These are phyloP conservation scores for Crepidotus sp. DNA, from an alignment of 1,284 basidiomycete genomes.

Conservation along the genomic window DNA sequence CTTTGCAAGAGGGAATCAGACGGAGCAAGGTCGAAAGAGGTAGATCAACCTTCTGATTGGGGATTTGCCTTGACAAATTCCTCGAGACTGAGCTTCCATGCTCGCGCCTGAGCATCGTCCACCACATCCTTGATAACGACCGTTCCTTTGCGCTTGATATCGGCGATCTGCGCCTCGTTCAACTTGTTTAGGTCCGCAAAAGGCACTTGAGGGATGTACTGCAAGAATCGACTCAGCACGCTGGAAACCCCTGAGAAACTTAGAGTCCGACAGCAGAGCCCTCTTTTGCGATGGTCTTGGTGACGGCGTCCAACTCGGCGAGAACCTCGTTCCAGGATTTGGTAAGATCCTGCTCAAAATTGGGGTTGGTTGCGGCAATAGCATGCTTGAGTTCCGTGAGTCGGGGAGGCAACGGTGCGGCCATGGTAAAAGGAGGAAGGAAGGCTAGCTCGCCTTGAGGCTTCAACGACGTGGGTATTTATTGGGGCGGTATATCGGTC, in stretches of 20 bases:
- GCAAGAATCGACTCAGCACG: neutral
- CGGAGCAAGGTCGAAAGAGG: no score
- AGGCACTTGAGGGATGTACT: conserved; percentile 50
- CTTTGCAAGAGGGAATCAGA: conserved; percentile 24
- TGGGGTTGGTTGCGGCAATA: conserved; percentile 37
- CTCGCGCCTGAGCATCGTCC: conserved; percentile 41
- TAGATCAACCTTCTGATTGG: conserved; percentile 35
- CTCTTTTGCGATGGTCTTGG: conserved; percentile 35
- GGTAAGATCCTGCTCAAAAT: conserved; percentile 18
- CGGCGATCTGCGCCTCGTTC: conserved; percentile 39
- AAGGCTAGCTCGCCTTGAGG: neutral
- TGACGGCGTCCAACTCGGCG: conserved; percentile 35
- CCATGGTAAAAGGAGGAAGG: neutral
- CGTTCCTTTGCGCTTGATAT: conserved; percentile 22
- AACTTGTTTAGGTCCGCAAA: conserved; percentile 15
- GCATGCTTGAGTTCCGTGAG: conserved; percentile 56
- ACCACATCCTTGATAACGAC: conserved; percentile 12
- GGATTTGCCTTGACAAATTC: conserved; percentile 50
- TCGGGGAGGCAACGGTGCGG: conserved; percentile 35
- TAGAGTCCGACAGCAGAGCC: conserved; percentile 30
- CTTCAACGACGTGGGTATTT: neutral
- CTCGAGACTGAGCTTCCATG: conserved; percentile 51
- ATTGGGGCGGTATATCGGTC: neutral
- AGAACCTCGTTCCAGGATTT: conserved; percentile 52
- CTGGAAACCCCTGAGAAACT: neutral